These are phyloP conservation scores for Flaveria sonorensis DNA, from an alignment of 129 eudicot genomes.

Conservation along the genomic window DNA sequence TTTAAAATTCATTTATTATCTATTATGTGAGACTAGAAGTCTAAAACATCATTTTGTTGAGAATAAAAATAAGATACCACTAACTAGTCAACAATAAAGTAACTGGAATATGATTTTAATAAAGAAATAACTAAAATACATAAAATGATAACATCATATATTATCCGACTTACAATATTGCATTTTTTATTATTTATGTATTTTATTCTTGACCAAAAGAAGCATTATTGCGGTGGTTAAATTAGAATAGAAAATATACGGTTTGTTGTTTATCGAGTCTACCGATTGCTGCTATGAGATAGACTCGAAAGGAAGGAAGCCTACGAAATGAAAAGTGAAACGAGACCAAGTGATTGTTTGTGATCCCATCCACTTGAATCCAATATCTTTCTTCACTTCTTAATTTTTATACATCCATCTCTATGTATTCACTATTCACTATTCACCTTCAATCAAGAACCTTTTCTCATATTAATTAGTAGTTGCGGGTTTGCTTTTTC, in stretches of 20 bases:
- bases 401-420: too few species aligned
- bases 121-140: background rate
- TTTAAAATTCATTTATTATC: too few species aligned
- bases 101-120: background rate
- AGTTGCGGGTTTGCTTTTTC: background rate
- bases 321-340: conserved; percentile 22
- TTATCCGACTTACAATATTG: background rate
- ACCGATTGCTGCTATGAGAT: background rate
- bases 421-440: too few species aligned
- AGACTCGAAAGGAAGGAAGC: background rate
- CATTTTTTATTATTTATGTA: too few species aligned
- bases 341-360: conserved; percentile 11
- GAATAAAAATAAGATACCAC: background rate
- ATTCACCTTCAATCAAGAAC: background rate
- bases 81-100: background rate
- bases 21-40: too few species aligned
- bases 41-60: too few species aligned
- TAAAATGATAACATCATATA: background rate
- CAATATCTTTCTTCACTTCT: too few species aligned
- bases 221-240: conserved; percentile 3
- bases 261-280: background rate
- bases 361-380: too few species aligned
- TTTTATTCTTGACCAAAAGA: background rate
- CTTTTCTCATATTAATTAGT: conserved; percentile 11
- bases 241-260: background rate